Percentiles rank a stretch among this genome's conserved stretches.
Conservation (phyloP, 148 eudicot species). For the Talinum fruticosum region DNA sequence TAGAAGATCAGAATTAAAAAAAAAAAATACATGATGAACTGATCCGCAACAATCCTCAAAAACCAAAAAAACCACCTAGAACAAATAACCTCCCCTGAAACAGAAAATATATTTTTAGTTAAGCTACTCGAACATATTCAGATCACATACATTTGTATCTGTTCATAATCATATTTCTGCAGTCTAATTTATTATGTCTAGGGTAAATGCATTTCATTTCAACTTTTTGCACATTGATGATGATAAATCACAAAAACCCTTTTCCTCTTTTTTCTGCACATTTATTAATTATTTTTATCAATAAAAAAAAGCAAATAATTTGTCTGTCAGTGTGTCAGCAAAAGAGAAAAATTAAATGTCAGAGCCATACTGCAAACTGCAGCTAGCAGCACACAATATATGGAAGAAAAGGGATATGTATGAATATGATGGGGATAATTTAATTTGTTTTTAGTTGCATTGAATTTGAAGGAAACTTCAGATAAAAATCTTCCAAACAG, state of each 20-base stretch:
- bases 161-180: not conserved
- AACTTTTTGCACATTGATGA: not conserved
- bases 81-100: no score
- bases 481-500: not conserved
- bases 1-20: no score
- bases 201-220: conserved; percentile 5
- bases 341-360: not conserved
- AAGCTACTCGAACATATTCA: not conserved
- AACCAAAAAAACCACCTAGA: not conserved
- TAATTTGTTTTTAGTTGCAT: not conserved
- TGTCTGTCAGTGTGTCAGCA: conserved; percentile 1
- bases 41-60: not conserved
- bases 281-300: not conserved
- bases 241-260: not conserved
- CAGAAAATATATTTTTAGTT: no score
- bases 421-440: not conserved
- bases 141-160: not conserved
- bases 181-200: not conserved
- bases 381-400: not conserved
- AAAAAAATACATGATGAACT: no score
- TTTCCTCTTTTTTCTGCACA: not conserved
- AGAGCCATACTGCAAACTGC: not conserved
- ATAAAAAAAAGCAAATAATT: not conserved
- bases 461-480: not conserved
- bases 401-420: not conserved